phyloP scores from a whole-genome alignment of 192 early-diverging fungal species.

The Linnemannia hyalina region DNA sequence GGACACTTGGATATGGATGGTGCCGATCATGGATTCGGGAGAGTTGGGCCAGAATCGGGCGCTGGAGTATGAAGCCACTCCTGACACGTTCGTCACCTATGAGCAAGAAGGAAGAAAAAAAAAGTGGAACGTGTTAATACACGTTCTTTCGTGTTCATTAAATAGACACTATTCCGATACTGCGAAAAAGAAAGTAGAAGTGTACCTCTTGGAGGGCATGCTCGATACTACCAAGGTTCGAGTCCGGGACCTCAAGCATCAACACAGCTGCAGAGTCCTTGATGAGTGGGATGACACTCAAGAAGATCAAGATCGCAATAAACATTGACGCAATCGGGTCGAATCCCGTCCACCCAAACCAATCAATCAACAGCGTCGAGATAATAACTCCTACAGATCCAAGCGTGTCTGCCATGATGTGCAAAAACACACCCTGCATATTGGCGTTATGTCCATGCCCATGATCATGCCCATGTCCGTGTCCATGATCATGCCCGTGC shows the following conservation, averaged over 20 bases:
- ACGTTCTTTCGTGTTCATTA: not conserved
- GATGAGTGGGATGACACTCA: conserved; percentile 88
- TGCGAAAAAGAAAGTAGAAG: not conserved
- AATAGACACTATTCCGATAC: not conserved
- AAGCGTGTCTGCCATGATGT: conserved; percentile 94
- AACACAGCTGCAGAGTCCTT: conserved; percentile 71
- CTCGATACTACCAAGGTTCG: conserved; percentile 56
- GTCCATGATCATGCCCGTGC: conserved; percentile 67
- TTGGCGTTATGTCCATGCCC: conserved; percentile 83
- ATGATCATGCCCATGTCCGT: conserved; percentile 69
- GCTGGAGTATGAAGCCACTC: conserved; percentile 56
- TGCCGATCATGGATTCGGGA: conserved; percentile 64
- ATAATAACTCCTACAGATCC: conserved; percentile 97
- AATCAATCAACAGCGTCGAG: conserved; percentile 90
- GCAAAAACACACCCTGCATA: conserved; percentile 95
- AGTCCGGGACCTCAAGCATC: conserved; percentile 63
- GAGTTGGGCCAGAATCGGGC: conserved; percentile 74
- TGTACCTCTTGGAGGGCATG: conserved; percentile 62
- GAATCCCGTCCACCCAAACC: conserved; percentile 94
- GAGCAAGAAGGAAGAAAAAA: not conserved
- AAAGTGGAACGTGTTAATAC: too few relatives aligned
- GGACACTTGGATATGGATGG: conserved; percentile 62
- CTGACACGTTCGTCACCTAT: conserved; percentile 47
- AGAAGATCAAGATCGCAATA: conserved; percentile 90
- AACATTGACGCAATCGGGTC: conserved; percentile 95